phyloP scores from a whole-genome alignment of 306 rosid genomes.

The Quercus agrifolia region DNA sequence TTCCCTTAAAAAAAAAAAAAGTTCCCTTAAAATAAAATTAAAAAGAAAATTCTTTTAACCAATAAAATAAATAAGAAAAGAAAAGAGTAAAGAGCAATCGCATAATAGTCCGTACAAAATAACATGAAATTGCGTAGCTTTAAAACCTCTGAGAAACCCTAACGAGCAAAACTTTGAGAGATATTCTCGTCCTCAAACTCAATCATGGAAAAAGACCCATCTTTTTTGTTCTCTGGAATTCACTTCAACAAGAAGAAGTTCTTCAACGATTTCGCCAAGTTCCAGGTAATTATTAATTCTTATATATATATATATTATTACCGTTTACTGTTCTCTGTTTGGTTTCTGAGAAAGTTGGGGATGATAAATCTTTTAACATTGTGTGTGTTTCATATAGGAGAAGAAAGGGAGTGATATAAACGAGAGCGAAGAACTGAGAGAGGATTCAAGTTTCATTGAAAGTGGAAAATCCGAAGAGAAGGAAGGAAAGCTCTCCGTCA shows the following conservation, averaged over 20 bases:
- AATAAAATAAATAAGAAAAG: too few species aligned
- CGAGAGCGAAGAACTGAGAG: conserved; percentile 21
- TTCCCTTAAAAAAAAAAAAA: too few species aligned
- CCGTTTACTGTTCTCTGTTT: background rate
- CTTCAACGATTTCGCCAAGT: conserved; percentile 62
- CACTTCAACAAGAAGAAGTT: conserved; percentile 70
- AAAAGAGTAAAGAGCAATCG: too few species aligned
- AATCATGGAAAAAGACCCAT: conserved; percentile 57
- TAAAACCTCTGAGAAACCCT: too few species aligned
- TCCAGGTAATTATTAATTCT: conserved; percentile 43
- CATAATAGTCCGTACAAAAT: too few species aligned
- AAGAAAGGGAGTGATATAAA: conserved; percentile 36
- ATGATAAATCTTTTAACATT: background rate
- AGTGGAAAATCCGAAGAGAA: conserved; percentile 27
- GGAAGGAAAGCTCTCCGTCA: conserved; percentile 26
- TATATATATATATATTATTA: background rate
- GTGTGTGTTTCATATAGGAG: conserved; percentile 16
- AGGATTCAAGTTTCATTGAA: conserved; percentile 31
- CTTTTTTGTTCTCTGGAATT: conserved; percentile 78
- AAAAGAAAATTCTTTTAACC: too few species aligned
- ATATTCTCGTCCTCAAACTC: background rate
- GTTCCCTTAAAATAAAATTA: too few species aligned
- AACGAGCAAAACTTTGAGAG: background rate
- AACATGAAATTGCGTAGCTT: too few species aligned
- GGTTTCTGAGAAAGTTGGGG: background rate